Conservation (phyloP, 108 stramenopile species). For the Pseudonitzschia pungens region DNA sequence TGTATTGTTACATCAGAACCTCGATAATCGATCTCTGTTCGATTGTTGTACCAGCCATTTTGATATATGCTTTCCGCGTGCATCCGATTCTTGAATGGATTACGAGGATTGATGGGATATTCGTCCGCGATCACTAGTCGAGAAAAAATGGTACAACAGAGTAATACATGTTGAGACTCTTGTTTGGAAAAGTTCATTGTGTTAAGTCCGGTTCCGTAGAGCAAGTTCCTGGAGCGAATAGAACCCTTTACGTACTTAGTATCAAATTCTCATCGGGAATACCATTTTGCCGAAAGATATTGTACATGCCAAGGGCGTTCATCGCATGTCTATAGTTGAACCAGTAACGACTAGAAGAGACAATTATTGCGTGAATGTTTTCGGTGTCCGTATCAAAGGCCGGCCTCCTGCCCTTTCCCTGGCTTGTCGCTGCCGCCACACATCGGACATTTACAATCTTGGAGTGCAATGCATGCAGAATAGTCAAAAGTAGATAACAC, state of each 20-base stretch:
- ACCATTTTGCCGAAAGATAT: constrained; percentile 56
- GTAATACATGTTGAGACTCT: neutral
- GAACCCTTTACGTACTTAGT: constrained; percentile 31
- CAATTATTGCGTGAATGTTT: constrained; percentile 69
- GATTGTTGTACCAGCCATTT: constrained; percentile 49
- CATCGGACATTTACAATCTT: neutral
- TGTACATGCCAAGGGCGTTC: constrained; percentile 82
- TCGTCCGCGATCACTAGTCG: constrained; percentile 80
- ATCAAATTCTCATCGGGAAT: constrained; percentile 83
- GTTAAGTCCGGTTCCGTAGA: too few species aligned
- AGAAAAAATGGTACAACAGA: neutral
- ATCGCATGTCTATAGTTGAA: constrained; percentile 94
- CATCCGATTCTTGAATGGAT: constrained; percentile 66
- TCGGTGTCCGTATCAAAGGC: neutral
- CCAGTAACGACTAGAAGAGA: constrained; percentile 87
- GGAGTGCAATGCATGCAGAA: neutral
- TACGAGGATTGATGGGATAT: constrained; percentile 71
- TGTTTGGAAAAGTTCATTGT: neutral
- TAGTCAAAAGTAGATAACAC: neutral
- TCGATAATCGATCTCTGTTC: constrained; percentile 87
- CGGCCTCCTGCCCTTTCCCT: neutral
- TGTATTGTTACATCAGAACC: constrained; percentile 94
- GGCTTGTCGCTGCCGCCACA: neutral
- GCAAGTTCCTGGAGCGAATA: neutral
- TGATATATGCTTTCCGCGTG: constrained; percentile 42